phyloP scores from a whole-genome alignment of 176 grass and related monocot genomes.

The Triticum urartu region DNA sequence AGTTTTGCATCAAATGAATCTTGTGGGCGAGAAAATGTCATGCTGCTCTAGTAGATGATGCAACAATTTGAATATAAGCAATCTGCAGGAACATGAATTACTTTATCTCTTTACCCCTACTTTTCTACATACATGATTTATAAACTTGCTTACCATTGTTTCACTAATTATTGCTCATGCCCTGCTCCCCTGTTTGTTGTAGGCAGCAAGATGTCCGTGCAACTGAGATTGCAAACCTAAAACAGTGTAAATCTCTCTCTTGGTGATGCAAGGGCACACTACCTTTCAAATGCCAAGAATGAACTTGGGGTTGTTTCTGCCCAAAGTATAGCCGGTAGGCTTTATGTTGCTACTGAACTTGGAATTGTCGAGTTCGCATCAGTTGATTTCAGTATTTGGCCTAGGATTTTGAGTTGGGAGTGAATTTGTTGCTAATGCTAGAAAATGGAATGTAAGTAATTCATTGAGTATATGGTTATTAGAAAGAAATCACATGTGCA shows the following conservation, averaged over 20 bases:
- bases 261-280: conserved; percentile 93
- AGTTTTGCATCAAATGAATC: too few relatives aligned
- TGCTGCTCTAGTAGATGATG: too few relatives aligned
- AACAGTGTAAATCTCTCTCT: conserved; percentile 69
- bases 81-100: too few relatives aligned
- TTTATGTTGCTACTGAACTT: not conserved
- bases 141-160: too few relatives aligned
- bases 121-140: too few relatives aligned
- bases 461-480: not conserved
- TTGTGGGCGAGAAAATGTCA: too few relatives aligned
- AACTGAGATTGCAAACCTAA: conserved; percentile 81
- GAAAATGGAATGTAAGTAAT: not conserved
- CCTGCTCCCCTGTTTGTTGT: not conserved
- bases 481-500: not conserved
- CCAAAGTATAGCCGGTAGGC: conserved; percentile 82
- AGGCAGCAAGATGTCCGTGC: conserved; percentile 97
- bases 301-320: conserved; percentile 93
- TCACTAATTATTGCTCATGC: not conserved
- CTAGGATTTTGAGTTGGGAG: not conserved
- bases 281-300: conserved; percentile 91
- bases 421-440: conserved; percentile 13
- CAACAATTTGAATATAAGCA: too few relatives aligned
- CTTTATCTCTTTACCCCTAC: too few relatives aligned
- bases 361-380: too few relatives aligned
- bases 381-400: not conserved